These are phyloP conservation scores for Apiospora aurea DNA, from an alignment of 2,329 filamentous ascomycete species.

Conservation along the genomic window DNA sequence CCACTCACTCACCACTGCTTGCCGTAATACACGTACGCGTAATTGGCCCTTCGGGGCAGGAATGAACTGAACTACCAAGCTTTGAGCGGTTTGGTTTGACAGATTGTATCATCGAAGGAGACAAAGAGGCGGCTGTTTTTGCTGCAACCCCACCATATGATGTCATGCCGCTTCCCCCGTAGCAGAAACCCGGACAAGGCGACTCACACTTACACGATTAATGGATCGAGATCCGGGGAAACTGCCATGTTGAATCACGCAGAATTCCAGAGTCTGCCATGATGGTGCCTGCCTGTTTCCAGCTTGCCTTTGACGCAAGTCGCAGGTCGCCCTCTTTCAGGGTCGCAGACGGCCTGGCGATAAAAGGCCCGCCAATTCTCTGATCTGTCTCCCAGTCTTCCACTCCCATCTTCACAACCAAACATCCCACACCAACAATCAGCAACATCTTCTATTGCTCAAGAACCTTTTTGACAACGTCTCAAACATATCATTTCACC, in stretches of 20 bases:
- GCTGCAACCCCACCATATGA: constrained; percentile 3
- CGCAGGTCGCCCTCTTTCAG: not conserved
- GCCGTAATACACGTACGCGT: constrained; percentile 1
- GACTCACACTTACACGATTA: not conserved
- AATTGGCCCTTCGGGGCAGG: not conserved
- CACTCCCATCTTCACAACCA: constrained; percentile 7
- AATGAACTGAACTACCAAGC: not conserved
- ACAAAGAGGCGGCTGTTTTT: constrained; percentile 4
- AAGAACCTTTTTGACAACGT: not conserved
- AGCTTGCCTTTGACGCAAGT: constrained; percentile 20
- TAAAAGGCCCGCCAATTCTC: constrained; percentile 7
- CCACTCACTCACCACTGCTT: not conserved
- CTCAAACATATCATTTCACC: not conserved
- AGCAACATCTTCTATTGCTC: constrained; percentile 5
- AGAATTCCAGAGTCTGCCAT: not conserved
- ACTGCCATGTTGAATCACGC: not conserved
- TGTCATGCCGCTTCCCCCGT: constrained; percentile 9
- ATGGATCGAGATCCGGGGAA: constrained; percentile 20
- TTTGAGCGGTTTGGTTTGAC: not conserved
- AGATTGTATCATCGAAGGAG: constrained; percentile 11
- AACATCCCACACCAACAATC: not conserved
- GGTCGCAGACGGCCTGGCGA: not conserved
- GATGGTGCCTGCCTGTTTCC: constrained; percentile 11
- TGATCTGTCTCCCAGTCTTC: not conserved
- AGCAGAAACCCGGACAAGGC: constrained; percentile 3